phyloP scores from a whole-genome alignment of 495 filamentous ascomycete genomes.

The Daldinia vernicosa region DNA sequence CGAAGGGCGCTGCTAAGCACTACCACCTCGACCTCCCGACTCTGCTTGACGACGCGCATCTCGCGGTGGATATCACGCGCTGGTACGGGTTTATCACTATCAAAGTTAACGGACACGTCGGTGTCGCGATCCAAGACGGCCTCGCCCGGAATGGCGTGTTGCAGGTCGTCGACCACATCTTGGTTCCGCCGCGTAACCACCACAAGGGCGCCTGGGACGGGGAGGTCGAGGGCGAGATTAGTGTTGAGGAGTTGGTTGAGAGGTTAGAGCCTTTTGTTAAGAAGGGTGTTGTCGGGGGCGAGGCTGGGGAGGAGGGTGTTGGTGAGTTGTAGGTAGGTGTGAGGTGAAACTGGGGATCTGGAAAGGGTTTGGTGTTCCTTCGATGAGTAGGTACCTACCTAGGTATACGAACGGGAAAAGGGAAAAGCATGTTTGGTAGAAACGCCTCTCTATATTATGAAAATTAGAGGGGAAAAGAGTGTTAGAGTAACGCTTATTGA shows the following conservation, averaged over 20 bases:
- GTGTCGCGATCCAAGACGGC: constrained; percentile 70
- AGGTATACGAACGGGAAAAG: background rate
- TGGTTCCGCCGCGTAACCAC: constrained; percentile 74
- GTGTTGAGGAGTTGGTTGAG: constrained; percentile 70
- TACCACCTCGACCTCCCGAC: constrained; percentile 74
- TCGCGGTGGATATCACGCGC: constrained; percentile 73
- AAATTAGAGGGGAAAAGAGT: background rate
- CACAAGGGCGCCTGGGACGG: constrained; percentile 38
- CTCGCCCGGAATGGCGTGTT: constrained; percentile 77
- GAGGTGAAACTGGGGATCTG: background rate
- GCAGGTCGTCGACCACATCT: constrained; percentile 72
- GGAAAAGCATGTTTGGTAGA: background rate
- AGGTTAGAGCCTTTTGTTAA: constrained; percentile 53
- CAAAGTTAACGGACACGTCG: constrained; percentile 72
- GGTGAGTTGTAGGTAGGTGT: constrained; percentile 35
- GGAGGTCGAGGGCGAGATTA: constrained; percentile 63
- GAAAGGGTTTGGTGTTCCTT: background rate
- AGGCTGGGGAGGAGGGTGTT: constrained; percentile 3
- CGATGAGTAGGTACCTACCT: too few species aligned
- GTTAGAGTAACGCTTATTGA: background rate
- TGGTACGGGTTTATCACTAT: constrained; percentile 70
- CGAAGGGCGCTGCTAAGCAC: constrained; percentile 20
- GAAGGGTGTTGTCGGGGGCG: constrained; percentile 19
- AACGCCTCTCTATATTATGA: constrained; percentile 10
- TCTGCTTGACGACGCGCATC: constrained; percentile 63